A percentile compares a stretch with the other conserved stretches of the same genome.
Evolutionary conservation across 2,329 filamentous ascomycete species (phyloP).

Genomic region (Colletotrichum sp.): DNA sequence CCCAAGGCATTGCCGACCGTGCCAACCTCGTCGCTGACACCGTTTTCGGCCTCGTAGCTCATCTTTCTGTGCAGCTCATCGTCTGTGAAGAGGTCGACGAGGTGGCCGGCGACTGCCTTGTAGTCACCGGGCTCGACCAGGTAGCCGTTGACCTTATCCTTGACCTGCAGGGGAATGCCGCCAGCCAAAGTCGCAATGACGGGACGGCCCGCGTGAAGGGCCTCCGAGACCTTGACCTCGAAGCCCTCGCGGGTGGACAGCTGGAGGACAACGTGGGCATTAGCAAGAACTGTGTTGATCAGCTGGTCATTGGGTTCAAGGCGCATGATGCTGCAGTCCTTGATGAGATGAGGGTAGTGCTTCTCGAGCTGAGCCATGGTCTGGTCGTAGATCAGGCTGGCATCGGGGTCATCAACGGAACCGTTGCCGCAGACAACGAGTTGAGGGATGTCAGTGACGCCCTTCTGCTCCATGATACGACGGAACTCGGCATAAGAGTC

Average conservation of each 20-base stretch:
- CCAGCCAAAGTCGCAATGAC: slow-evolving; percentile 77
- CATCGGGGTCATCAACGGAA: slow-evolving; percentile 83
- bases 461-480: slow-evolving; percentile 59
- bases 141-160: slow-evolving; percentile 74
- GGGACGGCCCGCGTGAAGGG: slow-evolving; percentile 79
- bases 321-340: slow-evolving; percentile 76
- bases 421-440: slow-evolving; percentile 80
- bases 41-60: slow-evolving; percentile 64
- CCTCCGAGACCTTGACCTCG: slow-evolving; percentile 86
- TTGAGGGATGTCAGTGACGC: slow-evolving; percentile 64
- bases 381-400: slow-evolving; percentile 72
- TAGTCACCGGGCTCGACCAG: slow-evolving; percentile 75
- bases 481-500: slow-evolving; percentile 78
- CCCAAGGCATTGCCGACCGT: slow-evolving; percentile 79
- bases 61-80: slow-evolving; percentile 68
- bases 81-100: slow-evolving; percentile 71
- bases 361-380: slow-evolving; percentile 71
- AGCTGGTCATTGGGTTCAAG: slow-evolving; percentile 80
- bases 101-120: slow-evolving; percentile 69
- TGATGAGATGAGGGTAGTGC: slow-evolving; percentile 64
- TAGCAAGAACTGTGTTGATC: slow-evolving; percentile 76
- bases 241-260: slow-evolving; percentile 84
- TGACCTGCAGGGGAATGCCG: slow-evolving; percentile 82
- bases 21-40: slow-evolving; percentile 81
- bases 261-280: slow-evolving; percentile 76